Base-by-base conservation (phyloP, 1,284 basidiomycete species). In the Nidula niveotomentosa region DNA sequence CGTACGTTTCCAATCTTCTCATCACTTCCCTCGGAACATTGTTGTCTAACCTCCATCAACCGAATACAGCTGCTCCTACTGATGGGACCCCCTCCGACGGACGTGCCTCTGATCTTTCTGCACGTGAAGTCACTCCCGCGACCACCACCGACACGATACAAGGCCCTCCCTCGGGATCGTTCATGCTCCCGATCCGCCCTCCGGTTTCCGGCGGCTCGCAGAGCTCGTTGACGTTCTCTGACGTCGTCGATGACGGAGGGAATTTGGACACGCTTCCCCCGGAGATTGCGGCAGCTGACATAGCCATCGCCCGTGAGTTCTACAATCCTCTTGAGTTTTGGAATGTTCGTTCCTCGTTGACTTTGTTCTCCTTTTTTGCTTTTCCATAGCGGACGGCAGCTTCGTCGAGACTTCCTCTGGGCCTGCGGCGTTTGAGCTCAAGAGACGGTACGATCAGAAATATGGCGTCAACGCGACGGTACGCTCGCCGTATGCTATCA, bases 331-430 rank as follows among this genome's bases (percentile, higher is more conserved):
- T 33, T 50, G 15, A 17, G 15, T 36, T 3, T 15, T 41, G 35
- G 12, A 30, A 30, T 30, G 4, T 30, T 30, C 30, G 30, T 6
- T 44, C 43, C 36, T n/a, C 17, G 47, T 53, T 48, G 48, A 54
- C 33, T 18, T 48, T 37, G 17, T 35, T 34, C 41, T 13, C 36
- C 12, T 39, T 53, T 48, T 49, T 17, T 50, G 23, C 52, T 8
- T 30, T 30, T 30, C 30, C 41, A 35, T 36, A 89, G 88, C 79
- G 56, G 88, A 92, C 65, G 84, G 84, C 56, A 87, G 77, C 51
- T 93, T 87, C 65, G 82, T 92, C 35, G 90, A 93, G 65, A 91
- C 88, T 1, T 81, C 88, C 6, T 90, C 86, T 53, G 88, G 85
- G 7, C 75, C 78, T 30, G 88, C 85, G 23, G 89, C 89, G 12